phyloP scores from a whole-genome alignment of 495 filamentous ascomycete genomes.

The Tuber umbilicatum region DNA sequence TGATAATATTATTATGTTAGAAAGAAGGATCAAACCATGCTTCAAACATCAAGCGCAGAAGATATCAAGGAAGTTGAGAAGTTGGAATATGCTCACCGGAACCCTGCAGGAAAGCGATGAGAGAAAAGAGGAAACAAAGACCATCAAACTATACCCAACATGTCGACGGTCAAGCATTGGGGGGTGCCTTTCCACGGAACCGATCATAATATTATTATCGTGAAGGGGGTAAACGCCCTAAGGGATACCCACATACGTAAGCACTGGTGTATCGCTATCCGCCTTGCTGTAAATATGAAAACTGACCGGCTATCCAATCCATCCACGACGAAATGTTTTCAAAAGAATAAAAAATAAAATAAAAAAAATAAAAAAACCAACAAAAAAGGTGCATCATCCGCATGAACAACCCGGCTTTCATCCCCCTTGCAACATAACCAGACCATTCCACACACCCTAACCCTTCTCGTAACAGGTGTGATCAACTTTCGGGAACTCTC shows the following conservation, averaged over 20 bases:
- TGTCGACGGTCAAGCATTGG: neutral
- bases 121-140: neutral
- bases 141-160: neutral
- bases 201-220: neutral
- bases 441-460: neutral
- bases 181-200: neutral
- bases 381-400: neutral
- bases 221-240: neutral
- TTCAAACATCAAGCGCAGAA: constrained; percentile 1
- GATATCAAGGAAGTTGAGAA: neutral
- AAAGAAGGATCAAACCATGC: constrained; percentile 3
- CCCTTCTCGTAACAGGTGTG: neutral
- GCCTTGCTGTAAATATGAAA: constrained; percentile 2
- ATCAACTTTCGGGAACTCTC: neutral
- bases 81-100: neutral
- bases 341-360: neutral
- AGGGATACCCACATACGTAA: neutral
- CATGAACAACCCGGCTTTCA: neutral
- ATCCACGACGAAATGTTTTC: neutral
- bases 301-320: neutral
- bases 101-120: neutral
- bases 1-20: neutral
- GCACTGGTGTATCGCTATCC: neutral
- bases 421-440: neutral
- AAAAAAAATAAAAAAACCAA: neutral